Evolutionary conservation across 2,329 filamentous ascomycete species (phyloP).

Genomic region (Talaromyces islandicus): DNA sequence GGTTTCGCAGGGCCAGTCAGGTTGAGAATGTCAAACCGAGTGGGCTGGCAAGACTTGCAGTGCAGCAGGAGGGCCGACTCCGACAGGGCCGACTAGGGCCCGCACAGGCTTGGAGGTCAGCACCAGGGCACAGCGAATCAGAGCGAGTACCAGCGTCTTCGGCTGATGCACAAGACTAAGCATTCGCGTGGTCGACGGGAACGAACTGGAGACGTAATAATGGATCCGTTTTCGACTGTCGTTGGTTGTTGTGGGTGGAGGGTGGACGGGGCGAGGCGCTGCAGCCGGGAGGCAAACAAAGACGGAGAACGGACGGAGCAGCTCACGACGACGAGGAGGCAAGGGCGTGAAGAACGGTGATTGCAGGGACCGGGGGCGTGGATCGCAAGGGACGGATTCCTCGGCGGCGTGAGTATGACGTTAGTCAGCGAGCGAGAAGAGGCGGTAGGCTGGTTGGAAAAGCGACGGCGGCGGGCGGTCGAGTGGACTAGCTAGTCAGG

Average conservation of each 20-base stretch:
- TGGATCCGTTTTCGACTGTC: slow-evolving; percentile 5
- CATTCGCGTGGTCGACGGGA: slow-evolving; percentile 13
- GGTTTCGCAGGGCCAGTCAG: slow-evolving; percentile 11
- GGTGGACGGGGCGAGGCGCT: background rate
- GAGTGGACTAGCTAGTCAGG: background rate
- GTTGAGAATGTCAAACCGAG: slow-evolving; percentile 11
- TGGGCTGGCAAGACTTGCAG: slow-evolving; percentile 10
- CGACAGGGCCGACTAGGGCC: slow-evolving; percentile 12
- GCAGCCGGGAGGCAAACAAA: slow-evolving; percentile 8
- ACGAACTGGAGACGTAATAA: slow-evolving; percentile 13
- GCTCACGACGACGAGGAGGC: background rate
- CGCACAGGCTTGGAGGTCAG: slow-evolving; percentile 7
- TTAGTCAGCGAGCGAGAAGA: background rate
- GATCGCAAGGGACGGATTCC: slow-evolving; percentile 10
- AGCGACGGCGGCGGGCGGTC: background rate
- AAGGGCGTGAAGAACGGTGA: slow-evolving; percentile 9
- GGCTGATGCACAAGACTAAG: slow-evolving; percentile 13
- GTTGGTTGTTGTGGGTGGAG: slow-evolving; percentile 1
- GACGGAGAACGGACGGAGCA: no score
- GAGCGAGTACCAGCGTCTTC: slow-evolving; percentile 10
- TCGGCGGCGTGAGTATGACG: background rate
- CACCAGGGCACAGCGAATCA: slow-evolving; percentile 12
- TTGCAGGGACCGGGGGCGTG: slow-evolving; percentile 5
- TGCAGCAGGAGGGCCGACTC: slow-evolving; percentile 11
- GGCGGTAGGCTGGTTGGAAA: background rate